Conservation (phyloP, 371 early-diverging fungal species). For the Lichtheimia ornata region DNA sequence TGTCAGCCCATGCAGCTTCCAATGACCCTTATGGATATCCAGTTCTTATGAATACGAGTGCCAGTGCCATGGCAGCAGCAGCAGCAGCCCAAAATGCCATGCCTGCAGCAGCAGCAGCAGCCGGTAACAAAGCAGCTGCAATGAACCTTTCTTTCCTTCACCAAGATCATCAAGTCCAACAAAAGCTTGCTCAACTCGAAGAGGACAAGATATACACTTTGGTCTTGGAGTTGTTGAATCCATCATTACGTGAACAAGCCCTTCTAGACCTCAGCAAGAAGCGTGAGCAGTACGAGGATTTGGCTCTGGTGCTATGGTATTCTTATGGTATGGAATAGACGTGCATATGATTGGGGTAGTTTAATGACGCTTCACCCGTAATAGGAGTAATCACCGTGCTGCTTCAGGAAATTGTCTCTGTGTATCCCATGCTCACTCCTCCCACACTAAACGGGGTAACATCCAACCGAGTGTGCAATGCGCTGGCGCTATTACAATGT, state of each 20-base stretch:
- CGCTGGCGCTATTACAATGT: slow-evolving; percentile 93
- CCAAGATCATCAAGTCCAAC: slow-evolving; percentile 32
- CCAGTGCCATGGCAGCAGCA: slow-evolving; percentile 17
- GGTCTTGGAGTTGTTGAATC: slow-evolving; percentile 84
- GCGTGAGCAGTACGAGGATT: slow-evolving; percentile 91
- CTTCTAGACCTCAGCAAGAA: slow-evolving; percentile 91
- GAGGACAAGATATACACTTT: slow-evolving; percentile 87
- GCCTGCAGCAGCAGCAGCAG: slow-evolving; percentile 16
- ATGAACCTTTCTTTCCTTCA: slow-evolving; percentile 22
- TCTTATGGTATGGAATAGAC: slow-evolving; percentile 73
- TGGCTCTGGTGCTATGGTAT: slow-evolving; percentile 96
- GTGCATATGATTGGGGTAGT: neutral
- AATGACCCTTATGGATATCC: slow-evolving; percentile 17
- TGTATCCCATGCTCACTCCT: slow-evolving; percentile 89
- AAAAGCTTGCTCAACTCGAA: slow-evolving; percentile 56
- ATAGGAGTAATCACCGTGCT: slow-evolving; percentile 90
- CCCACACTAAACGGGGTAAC: slow-evolving; percentile 86
- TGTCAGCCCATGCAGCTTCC: slow-evolving; percentile 8
- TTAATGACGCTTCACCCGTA: neutral
- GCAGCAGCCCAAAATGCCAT: slow-evolving; percentile 8
- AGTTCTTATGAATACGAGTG: slow-evolving; percentile 10
- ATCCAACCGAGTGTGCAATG: slow-evolving; percentile 96
- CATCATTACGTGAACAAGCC: slow-evolving; percentile 82
- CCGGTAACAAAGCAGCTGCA: slow-evolving; percentile 11
- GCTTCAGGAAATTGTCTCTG: slow-evolving; percentile 92